A percentile compares a stretch with the other conserved stretches of the same genome.
Conservation (phyloP, 75 land plant species). For the Larix kaempferi region DNA sequence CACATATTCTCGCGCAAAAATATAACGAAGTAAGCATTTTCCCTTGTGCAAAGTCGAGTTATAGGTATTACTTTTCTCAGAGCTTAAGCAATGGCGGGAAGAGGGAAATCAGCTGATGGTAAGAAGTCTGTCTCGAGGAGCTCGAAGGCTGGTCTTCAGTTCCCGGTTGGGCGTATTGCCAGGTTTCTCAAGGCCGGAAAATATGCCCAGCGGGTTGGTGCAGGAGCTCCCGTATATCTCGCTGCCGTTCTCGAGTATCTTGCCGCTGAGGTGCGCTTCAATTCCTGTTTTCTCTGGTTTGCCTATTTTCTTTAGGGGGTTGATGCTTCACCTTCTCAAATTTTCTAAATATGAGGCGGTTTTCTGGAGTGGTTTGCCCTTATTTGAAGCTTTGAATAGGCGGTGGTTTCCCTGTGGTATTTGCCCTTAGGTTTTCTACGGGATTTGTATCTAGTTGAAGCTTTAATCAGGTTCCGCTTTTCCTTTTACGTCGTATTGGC, state of each 20-base stretch:
- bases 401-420: no score
- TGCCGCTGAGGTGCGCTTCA: conserved; percentile 41
- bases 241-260: conserved; percentile 59
- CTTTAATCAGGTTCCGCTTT: no score
- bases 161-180: conserved; percentile 57
- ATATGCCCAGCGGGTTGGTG: conserved; percentile 51
- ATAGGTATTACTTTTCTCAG: no score
- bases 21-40: background rate
- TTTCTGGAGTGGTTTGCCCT: no score
- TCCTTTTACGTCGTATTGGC: no score
- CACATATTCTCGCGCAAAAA: background rate
- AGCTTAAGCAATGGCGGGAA: conserved; percentile 28
- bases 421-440: no score
- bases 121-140: conserved; percentile 47
- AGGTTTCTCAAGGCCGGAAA: conserved; percentile 50
- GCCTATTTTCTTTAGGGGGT: no score
- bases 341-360: no score
- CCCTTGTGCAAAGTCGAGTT: background rate
- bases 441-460: no score
- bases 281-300: no score
- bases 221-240: conserved; percentile 55
- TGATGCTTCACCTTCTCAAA: no score
- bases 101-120: conserved; percentile 34
- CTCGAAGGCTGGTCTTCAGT: conserved; percentile 49
- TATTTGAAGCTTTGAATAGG: no score